A percentile compares a stretch with the other conserved stretches of the same genome.
phyloP scores from a whole-genome alignment of 1,284 basidiomycete species.

The Baeospora myosura region DNA sequence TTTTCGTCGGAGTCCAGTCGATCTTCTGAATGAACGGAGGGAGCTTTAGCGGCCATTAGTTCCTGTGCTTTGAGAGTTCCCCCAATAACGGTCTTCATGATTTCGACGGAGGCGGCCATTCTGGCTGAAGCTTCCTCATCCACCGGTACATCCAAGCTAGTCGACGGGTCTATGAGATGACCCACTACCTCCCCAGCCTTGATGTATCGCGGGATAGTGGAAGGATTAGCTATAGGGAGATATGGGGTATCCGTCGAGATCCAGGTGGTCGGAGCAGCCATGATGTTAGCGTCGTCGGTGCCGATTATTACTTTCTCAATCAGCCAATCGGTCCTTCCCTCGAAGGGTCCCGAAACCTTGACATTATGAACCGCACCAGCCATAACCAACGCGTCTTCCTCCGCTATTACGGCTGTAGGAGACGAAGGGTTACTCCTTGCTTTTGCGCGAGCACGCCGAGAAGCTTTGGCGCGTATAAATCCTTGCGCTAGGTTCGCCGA shows the following conservation, averaged over 20 bases:
- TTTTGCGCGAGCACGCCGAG: neutral
- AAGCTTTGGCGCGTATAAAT: neutral
- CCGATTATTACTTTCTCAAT: slow-evolving; percentile 8
- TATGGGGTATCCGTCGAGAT: neutral
- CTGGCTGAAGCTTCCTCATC: neutral
- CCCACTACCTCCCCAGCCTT: neutral
- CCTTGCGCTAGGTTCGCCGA: too few relatives aligned
- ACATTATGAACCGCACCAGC: slow-evolving; percentile 8
- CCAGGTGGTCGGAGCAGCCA: neutral
- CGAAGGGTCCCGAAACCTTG: neutral
- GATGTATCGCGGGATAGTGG: neutral
- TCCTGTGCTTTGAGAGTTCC: neutral
- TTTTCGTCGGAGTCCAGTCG: neutral
- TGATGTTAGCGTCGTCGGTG: neutral
- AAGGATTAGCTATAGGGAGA: neutral
- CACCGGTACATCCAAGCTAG: neutral
- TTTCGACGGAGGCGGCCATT: neutral
- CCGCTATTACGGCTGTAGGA: slow-evolving; percentile 11
- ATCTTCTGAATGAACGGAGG: neutral
- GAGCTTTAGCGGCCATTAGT: too few relatives aligned
- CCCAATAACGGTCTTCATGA: too few relatives aligned
- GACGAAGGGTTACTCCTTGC: too few relatives aligned
- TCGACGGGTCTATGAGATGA: neutral
- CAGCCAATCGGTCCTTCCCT: slow-evolving; percentile 6
- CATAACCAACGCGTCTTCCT: slow-evolving; percentile 19